Evolutionary conservation across 1,284 basidiomycete genomes (phyloP), one percentile per base, ranked within the genome.

Genomic region (Cryptococcus depauperatus): DNA sequence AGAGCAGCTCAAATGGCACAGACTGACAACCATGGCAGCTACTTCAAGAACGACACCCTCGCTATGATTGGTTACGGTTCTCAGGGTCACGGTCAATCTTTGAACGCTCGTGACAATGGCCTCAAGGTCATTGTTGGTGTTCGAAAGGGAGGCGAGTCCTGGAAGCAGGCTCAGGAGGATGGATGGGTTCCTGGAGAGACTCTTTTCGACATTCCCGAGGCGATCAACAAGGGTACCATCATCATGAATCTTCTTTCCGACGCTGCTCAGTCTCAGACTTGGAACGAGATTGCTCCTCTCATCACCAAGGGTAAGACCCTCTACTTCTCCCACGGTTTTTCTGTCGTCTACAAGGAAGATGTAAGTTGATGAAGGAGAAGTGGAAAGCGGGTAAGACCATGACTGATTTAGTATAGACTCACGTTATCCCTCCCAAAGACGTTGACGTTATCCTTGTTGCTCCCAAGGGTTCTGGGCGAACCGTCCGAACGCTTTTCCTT

Each of bases 251-350:
- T 99, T 48, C 83, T 99, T 60, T 97, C 92, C 44, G 95, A 99
- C 70, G 95, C 95, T 43, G 93, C 93, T 26, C 95, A 98, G 76
- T 91, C 89, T 26, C 80, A 85, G 70, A 96, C 91, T 30, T 99
- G 93, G 93, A 76, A 83, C 39, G 76, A 79, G 52, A 68, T 99
- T 63, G 83, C 82, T 35, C 90, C 92, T 52, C 79, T 91, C 60
- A 90, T 97, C 77, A 96, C 89, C 74, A 91, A 93, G 80, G 92
- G 89, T 75, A 97, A 98, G 81, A 98, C 95, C 21, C 84, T 99
- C 58, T 97, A 98, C 84, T 99, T 98, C 78, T 90, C 92, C 7
- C 95, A 99, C 74, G 95, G 95, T 67, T 99, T 99, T 84, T 97
- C 92, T 58, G 81, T 97, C 60, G 90, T 98, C 57, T 99, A 85